These are phyloP conservation scores for Mucor plumbeus DNA, from an alignment of 371 early-diverging fungal species.

Conservation along the genomic window DNA sequence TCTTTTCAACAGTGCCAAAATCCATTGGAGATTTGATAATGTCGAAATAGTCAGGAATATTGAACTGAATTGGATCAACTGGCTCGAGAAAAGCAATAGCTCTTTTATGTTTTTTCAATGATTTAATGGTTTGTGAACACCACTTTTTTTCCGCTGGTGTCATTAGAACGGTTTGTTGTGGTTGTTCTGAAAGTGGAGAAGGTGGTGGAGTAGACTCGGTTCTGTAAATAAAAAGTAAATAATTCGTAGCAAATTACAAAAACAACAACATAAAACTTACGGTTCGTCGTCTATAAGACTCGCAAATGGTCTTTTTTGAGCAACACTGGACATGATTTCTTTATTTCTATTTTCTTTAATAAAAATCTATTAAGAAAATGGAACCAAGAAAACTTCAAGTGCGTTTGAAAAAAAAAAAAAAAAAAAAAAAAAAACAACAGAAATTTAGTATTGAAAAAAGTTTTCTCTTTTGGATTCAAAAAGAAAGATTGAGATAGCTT, in stretches of 20 bases:
- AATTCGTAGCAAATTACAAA: background rate
- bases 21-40: conserved; percentile 98
- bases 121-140: conserved; percentile 49
- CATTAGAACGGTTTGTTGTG: conserved; percentile 7
- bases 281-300: conserved; percentile 20
- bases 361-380: background rate
- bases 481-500: background rate
- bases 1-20: conserved; percentile 87
- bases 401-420: background rate
- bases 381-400: conserved; percentile 19
- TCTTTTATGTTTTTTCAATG: conserved; percentile 67
- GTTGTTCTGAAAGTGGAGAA: background rate
- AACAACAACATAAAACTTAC: conserved; percentile 1
- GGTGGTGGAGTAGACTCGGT: conserved; percentile 1
- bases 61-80: conserved; percentile 53
- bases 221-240: background rate
- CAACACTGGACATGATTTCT: conserved; percentile 26
- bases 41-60: conserved; percentile 75
- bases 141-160: conserved; percentile 27
- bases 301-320: conserved; percentile 33
- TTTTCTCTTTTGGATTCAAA: background rate
- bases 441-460: background rate
- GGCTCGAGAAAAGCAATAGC: conserved; percentile 77
- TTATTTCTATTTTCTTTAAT: conserved; percentile 6
- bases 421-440: background rate